These are phyloP conservation scores for Orbilia oligospora DNA, from an alignment of 2,329 filamentous ascomycete genomes.

Conservation along the genomic window DNA sequence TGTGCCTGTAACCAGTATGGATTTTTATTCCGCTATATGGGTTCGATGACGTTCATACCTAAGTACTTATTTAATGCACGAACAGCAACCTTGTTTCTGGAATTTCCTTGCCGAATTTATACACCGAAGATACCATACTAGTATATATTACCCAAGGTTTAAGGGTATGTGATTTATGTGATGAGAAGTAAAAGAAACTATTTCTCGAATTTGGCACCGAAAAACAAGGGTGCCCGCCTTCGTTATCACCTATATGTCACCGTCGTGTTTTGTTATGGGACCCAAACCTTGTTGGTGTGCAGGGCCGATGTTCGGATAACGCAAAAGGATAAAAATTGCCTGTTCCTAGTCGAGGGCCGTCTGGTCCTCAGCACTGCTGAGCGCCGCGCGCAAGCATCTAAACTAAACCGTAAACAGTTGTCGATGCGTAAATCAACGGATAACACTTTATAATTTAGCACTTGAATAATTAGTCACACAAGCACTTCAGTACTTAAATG, in stretches of 20 bases:
- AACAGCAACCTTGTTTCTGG: not conserved
- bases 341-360: slow-evolving; percentile 1
- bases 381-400: not conserved
- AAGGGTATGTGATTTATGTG: not conserved
- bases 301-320: slow-evolving; percentile 58
- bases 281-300: slow-evolving; percentile 15
- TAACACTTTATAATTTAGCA: too few species aligned
- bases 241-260: not conserved
- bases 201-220: not conserved
- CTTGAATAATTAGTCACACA: not conserved
- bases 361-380: not conserved
- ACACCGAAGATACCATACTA: not conserved
- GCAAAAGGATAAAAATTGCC: slow-evolving; percentile 23
- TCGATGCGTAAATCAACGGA: not conserved
- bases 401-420: slow-evolving; percentile 1
- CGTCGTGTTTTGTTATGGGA: not conserved
- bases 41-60: not conserved
- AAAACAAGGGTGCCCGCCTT: not conserved
- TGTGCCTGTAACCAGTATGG: slow-evolving; percentile 19
- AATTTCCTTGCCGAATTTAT: not conserved
- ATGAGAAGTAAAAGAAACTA: not conserved
- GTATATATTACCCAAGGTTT: too few species aligned
- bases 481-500: not conserved
- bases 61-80: not conserved
- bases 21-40: slow-evolving; percentile 9